phyloP scores from a whole-genome alignment of 805 yeast species.

The Debaryomyces maramus region DNA sequence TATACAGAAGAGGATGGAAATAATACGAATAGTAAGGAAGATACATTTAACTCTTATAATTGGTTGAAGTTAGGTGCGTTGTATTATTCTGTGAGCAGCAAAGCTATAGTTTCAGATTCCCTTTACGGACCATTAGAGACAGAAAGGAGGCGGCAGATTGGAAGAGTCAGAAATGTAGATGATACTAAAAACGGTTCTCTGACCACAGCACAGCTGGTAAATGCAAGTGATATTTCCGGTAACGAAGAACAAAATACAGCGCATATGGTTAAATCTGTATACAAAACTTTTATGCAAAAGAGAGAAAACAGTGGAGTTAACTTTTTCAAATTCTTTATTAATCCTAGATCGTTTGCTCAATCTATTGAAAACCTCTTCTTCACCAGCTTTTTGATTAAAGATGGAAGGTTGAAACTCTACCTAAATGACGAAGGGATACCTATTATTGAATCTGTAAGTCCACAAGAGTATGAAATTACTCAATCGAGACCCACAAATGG shows the following conservation, averaged over 20 bases:
- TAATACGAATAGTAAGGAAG: constrained; percentile 14
- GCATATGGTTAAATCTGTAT: constrained; percentile 58
- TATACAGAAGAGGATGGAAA: constrained; percentile 16
- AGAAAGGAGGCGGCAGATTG: constrained; percentile 48
- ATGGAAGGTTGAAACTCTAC: constrained; percentile 58
- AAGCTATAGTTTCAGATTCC: constrained; percentile 56
- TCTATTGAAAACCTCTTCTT: constrained; percentile 84
- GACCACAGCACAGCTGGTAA: constrained; percentile 56
- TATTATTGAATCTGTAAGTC: constrained; percentile 38
- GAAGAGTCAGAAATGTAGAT: constrained; percentile 33
- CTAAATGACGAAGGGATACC: constrained; percentile 49
- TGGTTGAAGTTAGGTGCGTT: constrained; percentile 63
- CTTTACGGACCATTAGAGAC: constrained; percentile 70
- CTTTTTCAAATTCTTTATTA: constrained; percentile 64
- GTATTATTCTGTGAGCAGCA: constrained; percentile 45
- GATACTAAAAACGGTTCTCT: constrained; percentile 42
- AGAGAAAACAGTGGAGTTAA: constrained; percentile 42
- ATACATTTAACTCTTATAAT: constrained; percentile 47
- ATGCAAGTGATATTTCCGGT: constrained; percentile 50
- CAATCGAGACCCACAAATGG: constrained; percentile 22
- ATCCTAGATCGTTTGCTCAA: constrained; percentile 75
- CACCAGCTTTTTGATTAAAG: constrained; percentile 76
- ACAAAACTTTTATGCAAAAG: constrained; percentile 31
- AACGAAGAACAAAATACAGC: constrained; percentile 63
- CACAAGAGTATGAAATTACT: constrained; percentile 17